Base-by-base conservation (phyloP, 2,329 filamentous ascomycete genomes). In the Lachnellula arida region DNA sequence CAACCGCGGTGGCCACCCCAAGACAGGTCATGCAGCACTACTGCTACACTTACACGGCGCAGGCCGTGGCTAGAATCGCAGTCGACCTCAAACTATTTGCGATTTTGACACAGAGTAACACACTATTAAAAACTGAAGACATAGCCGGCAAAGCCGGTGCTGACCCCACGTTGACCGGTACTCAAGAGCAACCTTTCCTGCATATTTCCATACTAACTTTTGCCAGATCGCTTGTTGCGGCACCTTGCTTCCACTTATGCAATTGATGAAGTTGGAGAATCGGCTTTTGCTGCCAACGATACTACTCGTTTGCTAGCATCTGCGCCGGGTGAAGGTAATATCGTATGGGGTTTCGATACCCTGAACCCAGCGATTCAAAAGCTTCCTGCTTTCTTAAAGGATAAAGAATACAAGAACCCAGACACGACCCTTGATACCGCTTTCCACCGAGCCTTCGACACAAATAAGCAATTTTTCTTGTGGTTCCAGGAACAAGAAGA, bases 11-110 rank as follows among this genome's bases (percentile, higher is more conserved):
- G 42, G 22, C 37, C 9, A 51, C 49, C 17, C 35, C 37, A 19
- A 25, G 37, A 32, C 37, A 51, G 37, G 19, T 43, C 25, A 51
- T 51, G 37, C 49, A 51, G 17, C 49, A 51, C 28, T 51, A 51
- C 42, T 35, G 49, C 8, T 51, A 51, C 23, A 42, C 7, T 2
- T 51, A 42, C 22, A 51, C 49, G 7, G 37, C 42, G 9, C 49
- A 43, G 22, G 35, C 42, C 25, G 49, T 51, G 1, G 49, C 37
- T 5, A 51, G 25, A 19, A 51, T 43, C n/a, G 35, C 49, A 32
- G 35, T 37, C 19, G 49, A 51, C 37, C 49, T 51, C 37, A 12
- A 51, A 14, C 17, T 51, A 1, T 51, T 51, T 19, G n/a, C 49
- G 9, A 51, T 51, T 43, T 22, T 51, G 3, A 28, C 40, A 5